Base-by-base conservation (phyloP, 2,329 filamentous ascomycete species). In the Chaetomium olivaceum region DNA sequence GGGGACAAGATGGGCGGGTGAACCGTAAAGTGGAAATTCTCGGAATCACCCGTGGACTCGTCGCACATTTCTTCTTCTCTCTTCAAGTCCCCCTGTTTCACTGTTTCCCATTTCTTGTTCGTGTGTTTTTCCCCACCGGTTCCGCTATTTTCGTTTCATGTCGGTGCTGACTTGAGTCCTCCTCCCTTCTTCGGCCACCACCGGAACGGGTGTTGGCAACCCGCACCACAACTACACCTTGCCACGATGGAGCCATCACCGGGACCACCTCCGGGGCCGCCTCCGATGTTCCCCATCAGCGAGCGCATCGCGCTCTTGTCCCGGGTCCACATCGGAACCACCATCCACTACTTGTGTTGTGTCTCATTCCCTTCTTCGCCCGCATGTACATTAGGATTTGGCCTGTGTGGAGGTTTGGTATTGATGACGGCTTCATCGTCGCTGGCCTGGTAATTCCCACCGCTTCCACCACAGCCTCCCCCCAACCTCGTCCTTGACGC, bases 391-490 rank as follows among this genome's bases (percentile, higher is more conserved):
- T 68, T n/a, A 66, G 69, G 8, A 19, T 63, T 3, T 66, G 65
- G 62, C 69, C 69, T 4, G 58, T 61, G 23, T 70, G 64, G 65
- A 66, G 69, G 31, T 48, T 70, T 43, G 65, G 67, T 2, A 46
- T 57, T 55, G 69, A 67, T 46, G 69, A 70, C 52, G 60, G 19
- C 12, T 63, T 70, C 43, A 68, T 70, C 16, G 62, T 64, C 5
- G 59, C 62, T 8, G 69, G 69, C 52, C 54, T 70, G 54, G 67
- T 70, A 62, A 36, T 58, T 5, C 51, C 14, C 51, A 23, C 21
- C 51, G 23, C 25, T 54, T 19, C 23, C 23, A 3, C 19, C 23
- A 25, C 12, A 52, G 16, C n/a, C 8, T 23, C 51, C 46, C 9
- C 1, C n/a, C 19, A 12, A 6, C 43, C 25, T 21, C n/a, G 2